Evolutionary conservation across 75 land plant species (phyloP).

Genomic region (Picea glauca): DNA sequence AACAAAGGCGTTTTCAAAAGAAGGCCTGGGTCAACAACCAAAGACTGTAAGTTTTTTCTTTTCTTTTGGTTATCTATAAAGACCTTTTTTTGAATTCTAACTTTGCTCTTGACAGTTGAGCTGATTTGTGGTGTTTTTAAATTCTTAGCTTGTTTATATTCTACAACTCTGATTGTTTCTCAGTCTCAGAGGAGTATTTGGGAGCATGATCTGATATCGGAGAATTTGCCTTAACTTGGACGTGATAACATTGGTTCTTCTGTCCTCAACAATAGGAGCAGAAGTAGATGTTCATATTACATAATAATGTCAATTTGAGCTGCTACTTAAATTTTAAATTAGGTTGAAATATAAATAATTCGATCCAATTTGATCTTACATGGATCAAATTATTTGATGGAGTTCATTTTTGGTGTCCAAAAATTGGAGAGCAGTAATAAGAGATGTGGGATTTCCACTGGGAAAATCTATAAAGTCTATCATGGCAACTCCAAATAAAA

Average conservation of each 20-base stretch:
- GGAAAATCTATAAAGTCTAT: too few species aligned
- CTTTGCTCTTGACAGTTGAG: not conserved
- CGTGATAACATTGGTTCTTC: not conserved
- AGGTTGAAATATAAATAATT: too few species aligned
- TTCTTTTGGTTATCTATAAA: not conserved
- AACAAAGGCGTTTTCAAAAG: slow-evolving; percentile 97
- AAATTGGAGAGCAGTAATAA: too few species aligned
- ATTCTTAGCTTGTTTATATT: not conserved
- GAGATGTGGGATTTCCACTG: too few species aligned
- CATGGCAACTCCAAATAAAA: too few species aligned
- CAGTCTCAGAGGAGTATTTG: not conserved
- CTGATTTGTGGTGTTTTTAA: not conserved
- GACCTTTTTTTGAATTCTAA: not conserved
- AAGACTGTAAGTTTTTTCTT: slow-evolving; percentile 68
- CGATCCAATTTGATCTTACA: too few species aligned
- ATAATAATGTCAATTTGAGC: not conserved
- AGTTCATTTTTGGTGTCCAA: too few species aligned
- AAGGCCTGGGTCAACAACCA: slow-evolving; percentile 94
- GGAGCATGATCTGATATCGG: not conserved
- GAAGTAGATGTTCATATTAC: not conserved
- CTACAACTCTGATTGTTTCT: not conserved
- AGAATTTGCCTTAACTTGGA: not conserved
- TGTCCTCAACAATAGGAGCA: not conserved
- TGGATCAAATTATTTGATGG: too few species aligned
- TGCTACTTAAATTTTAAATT: too few species aligned